A percentile compares a stretch with the other conserved stretches of the same genome.
Conservation (phyloP, 208 protist species). For the Acanthamoeba polyphaga region DNA sequence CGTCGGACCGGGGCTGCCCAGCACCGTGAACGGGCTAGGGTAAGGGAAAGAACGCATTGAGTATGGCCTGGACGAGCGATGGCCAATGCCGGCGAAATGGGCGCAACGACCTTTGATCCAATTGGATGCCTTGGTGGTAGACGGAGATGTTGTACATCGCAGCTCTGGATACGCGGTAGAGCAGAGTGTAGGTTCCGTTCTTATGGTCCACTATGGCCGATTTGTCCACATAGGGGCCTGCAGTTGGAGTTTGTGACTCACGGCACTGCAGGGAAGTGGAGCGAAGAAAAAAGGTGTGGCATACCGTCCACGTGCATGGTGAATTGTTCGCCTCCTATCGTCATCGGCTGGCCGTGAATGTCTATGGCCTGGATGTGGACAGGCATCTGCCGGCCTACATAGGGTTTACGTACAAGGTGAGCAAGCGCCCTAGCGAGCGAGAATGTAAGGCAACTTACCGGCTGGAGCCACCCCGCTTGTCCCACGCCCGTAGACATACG, state of each 20-base stretch:
- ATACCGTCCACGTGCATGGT: background rate
- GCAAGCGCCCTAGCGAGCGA: background rate
- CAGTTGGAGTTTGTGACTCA: background rate
- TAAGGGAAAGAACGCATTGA: background rate
- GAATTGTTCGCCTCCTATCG: constrained; percentile 7
- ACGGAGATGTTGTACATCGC: background rate
- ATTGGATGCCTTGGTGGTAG: background rate
- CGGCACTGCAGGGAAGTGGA: background rate
- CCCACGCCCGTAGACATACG: background rate
- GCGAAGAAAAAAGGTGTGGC: background rate
- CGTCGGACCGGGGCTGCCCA: background rate
- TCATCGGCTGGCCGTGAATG: constrained; percentile 10
- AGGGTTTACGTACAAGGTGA: background rate
- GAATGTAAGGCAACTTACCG: background rate
- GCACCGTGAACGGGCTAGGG: background rate
- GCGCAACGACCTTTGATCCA: background rate
- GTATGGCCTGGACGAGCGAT: background rate
- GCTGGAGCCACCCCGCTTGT: background rate
- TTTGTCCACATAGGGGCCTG: constrained; percentile 28
- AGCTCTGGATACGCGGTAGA: constrained; percentile 7
- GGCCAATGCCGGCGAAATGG: background rate
- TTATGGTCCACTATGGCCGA: background rate
- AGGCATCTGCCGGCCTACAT: background rate
- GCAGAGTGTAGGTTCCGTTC: background rate
- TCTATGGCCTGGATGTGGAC: constrained; percentile 5